Evolutionary conservation across 306 rosid genomes (phyloP), one percentile per base, ranked within the genome.

Genomic region (Albizia julibrissin): DNA sequence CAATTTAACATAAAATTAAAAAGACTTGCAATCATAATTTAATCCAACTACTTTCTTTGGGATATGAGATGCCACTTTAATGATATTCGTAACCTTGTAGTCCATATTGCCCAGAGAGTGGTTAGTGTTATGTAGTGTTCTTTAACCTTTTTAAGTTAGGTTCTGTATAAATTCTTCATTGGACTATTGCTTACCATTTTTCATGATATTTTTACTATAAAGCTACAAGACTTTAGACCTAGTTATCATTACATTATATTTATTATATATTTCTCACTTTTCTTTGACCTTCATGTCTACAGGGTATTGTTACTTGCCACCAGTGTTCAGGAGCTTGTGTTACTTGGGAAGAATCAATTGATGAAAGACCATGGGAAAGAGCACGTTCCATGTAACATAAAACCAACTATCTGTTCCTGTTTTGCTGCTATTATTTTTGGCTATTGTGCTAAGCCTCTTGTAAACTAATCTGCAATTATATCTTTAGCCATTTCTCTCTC

Each of bases 311-410:
- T 89, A 91, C 95, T 69, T 95, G 99, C 86, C 92, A 61, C 79
- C 95, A 93, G 78, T 95, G 98, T 79, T 87, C 81, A 69, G 99
- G 99, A 74, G 97, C 93, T 78, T 82, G 99, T 75, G 97, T 95
- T 81, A 93, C 90, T 87, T 95, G 99, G 98, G 98, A 95, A 83
- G 99, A 95, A 85, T 88, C 97, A 1, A 95, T 95, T 68, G 98
- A 95, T 80, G 99, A 95, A 78, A 87, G 69, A 62, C 99, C 97
- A 44, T 95, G 99, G 99, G 99, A 95, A 91, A 90, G 78, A 83
- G 99, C 97, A 24, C 97, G 88, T 75, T 91, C 94, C 29, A 87
- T 78, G 99, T 95, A 93, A 84, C 12, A 69, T 40, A 27, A 77
- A 44, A 84, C 39, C 29, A 39, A 46, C 37, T 33, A 26, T 21